A percentile compares a stretch with the other conserved stretches of the same genome.
These are phyloP conservation scores for Fusarium sp. DNA, from an alignment of 2,329 filamentous ascomycete genomes.

Conservation along the genomic window DNA sequence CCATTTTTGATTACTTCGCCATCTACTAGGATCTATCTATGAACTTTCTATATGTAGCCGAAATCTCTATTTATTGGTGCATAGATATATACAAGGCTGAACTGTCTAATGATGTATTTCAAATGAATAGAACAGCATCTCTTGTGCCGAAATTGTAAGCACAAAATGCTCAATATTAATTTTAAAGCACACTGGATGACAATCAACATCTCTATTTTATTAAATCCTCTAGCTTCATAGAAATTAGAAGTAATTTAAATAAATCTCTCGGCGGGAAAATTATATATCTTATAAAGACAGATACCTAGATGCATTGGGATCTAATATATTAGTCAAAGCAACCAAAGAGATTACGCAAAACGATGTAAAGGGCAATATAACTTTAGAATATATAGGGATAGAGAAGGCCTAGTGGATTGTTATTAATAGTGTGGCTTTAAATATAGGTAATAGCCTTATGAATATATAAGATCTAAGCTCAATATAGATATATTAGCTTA, in stretches of 20 bases:
- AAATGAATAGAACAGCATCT: slow-evolving; percentile 2
- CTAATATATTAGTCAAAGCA: neutral
- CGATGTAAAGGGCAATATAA: neutral
- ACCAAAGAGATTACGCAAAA: neutral
- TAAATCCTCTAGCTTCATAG: neutral
- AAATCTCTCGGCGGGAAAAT: neutral
- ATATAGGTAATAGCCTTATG: slow-evolving; percentile 4
- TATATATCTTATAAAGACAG: neutral
- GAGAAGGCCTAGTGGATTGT: neutral
- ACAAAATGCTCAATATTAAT: neutral
- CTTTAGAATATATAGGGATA: neutral
- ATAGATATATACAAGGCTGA: neutral
- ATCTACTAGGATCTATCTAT: neutral
- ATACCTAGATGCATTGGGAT: neutral
- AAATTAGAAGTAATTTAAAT: neutral
- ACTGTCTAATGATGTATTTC: neutral
- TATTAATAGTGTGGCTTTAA: neutral
- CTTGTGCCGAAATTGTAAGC: neutral
- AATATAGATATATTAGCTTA: no score
- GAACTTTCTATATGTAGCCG: neutral
- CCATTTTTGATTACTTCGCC: slow-evolving; percentile 3
- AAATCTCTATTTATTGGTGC: slow-evolving; percentile 2
- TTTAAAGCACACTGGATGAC: neutral
- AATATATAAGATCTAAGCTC: neutral
- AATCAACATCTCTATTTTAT: neutral